A percentile compares a stretch with the other conserved stretches of the same genome.
phyloP scores from a whole-genome alignment of 1,284 basidiomycete species.

The Tilletia indica region DNA sequence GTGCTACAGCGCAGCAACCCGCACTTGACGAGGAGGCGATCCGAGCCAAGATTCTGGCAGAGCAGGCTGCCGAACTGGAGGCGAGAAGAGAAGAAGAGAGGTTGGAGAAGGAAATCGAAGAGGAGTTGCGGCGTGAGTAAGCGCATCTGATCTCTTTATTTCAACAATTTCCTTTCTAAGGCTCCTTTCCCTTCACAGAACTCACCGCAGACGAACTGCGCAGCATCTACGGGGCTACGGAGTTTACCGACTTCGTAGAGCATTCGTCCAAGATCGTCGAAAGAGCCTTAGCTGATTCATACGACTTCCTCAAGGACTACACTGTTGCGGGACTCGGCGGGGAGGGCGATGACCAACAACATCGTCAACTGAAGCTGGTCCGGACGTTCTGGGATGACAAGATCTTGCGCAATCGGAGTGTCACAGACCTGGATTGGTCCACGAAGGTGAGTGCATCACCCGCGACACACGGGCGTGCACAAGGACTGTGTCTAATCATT shows the following conservation, averaged over 20 bases:
- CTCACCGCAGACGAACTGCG: constrained; percentile 78
- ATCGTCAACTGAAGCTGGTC: constrained; percentile 29
- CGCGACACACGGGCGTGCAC: no score
- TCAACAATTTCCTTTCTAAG: constrained; percentile 8
- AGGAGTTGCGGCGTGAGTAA: constrained; percentile 70
- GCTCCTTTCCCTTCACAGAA: constrained; percentile 61
- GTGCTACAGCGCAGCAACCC: background rate
- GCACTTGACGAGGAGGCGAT: constrained; percentile 29
- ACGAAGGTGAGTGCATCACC: constrained; percentile 67
- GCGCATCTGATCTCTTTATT: background rate
- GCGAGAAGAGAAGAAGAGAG: constrained; percentile 64
- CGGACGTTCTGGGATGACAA: constrained; percentile 45
- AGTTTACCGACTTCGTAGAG: constrained; percentile 90
- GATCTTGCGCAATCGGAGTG: constrained; percentile 70
- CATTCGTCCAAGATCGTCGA: constrained; percentile 92
- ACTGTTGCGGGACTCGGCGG: constrained; percentile 68
- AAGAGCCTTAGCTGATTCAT: constrained; percentile 89
- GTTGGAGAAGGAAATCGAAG: constrained; percentile 65
- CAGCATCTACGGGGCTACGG: constrained; percentile 76
- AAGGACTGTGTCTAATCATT: background rate
- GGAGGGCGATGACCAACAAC: constrained; percentile 20
- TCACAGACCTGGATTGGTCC: constrained; percentile 96
- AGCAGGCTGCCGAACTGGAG: constrained; percentile 11
- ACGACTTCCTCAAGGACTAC: constrained; percentile 96
- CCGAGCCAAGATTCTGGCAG: constrained; percentile 13